phyloP scores from a whole-genome alignment of 768 basidiomycete genomes.

The Gautieria morchelliformis region DNA sequence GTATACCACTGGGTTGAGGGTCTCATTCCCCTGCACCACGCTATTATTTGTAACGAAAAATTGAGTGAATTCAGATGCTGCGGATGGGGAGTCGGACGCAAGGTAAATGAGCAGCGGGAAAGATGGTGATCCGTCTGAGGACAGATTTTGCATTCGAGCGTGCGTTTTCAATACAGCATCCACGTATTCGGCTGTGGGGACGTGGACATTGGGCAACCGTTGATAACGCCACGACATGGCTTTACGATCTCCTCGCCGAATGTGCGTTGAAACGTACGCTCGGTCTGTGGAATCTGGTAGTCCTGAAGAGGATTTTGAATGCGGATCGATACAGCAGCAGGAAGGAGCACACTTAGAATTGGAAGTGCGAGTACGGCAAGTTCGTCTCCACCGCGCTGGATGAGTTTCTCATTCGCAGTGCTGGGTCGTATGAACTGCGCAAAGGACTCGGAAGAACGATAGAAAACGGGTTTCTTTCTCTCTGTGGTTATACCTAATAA shows the following conservation, averaged over 20 bases:
- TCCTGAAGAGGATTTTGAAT: no score
- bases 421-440: constrained; percentile 45
- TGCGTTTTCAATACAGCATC: constrained; percentile 34
- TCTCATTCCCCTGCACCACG: not conserved
- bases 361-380: constrained; percentile 16
- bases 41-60: constrained; percentile 22
- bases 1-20: constrained; percentile 25
- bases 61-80: constrained; percentile 32
- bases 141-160: constrained; percentile 23
- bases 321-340: not conserved
- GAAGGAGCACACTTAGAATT: not conserved
- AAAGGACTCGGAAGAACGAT: constrained; percentile 38
- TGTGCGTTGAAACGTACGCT: constrained; percentile 46
- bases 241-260: constrained; percentile 52
- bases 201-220: constrained; percentile 23
- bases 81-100: constrained; percentile 50
- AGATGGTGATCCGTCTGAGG: constrained; percentile 14
- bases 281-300: not conserved
- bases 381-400: constrained; percentile 40
- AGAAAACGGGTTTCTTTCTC: constrained; percentile 47
- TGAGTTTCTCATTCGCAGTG: constrained; percentile 33
- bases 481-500: constrained; percentile 19
- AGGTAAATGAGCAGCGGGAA: constrained; percentile 37
- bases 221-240: constrained; percentile 36
- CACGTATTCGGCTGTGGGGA: constrained; percentile 42